Evolutionary conservation across 768 basidiomycete species (phyloP), one percentile per base, ranked within the genome.

Genomic region (Cantharellus cinnabarinus): DNA sequence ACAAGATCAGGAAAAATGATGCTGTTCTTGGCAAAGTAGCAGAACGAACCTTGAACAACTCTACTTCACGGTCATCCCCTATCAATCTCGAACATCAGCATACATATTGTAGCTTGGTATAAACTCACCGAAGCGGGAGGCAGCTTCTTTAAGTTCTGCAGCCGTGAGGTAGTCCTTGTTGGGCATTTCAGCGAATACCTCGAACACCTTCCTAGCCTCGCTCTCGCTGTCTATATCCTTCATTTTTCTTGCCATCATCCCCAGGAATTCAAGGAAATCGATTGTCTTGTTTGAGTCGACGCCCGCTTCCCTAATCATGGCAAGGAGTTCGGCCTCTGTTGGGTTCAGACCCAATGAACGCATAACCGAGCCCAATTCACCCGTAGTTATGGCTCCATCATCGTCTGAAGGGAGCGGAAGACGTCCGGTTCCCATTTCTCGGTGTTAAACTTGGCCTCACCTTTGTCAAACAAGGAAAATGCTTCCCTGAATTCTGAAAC

Each of bases 251-350:
- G 60, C 52, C 63, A 63, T 63, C 59, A 64, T 44, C 50, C 59
- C 64, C 41, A 67, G 64, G 65, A 72, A 73, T 62, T 71, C 71
- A 56, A 71, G 72, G 64, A 74, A 73, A 66, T 76, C 74, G 66
- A 76, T 75, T 44, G 70, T 73, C 63, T 72, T 73, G 68, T 73
- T 76, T 58, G 71, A 72, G 62, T 76, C 74, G 5, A 73, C 72
- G 64, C 75, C 74, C 60, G 74, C 74, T 65, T 74, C 74, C 66
- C 72, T 72, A 67, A 76, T 72, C 74, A 76, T 76, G 65, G 75
- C 74, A 65, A 71, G 69, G 52, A 76, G 65, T 61, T 76, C 74
- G 7, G 74, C 71, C 63, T 76, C 72, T 44, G 74, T 73, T 2
- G 74, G 74, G 68, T 74, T 76, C 66, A 75, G 74, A 3, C 74